phyloP scores from a whole-genome alignment of 345 rosid genomes.

The Aegle marmelos region DNA sequence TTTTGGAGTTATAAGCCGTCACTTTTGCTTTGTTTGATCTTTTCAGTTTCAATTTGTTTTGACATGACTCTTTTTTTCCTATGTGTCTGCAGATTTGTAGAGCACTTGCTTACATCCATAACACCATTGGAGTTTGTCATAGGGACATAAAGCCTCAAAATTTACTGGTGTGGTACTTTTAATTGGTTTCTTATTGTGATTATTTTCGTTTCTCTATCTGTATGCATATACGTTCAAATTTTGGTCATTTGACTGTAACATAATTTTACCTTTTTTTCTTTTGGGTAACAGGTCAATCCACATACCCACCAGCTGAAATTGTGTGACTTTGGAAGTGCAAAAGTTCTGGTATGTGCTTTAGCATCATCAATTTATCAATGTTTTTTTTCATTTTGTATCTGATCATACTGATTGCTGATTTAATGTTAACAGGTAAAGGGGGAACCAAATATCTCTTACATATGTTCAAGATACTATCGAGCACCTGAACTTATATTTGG shows the following conservation, averaged over 20 bases:
- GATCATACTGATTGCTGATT: constrained; percentile 7
- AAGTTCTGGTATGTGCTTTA: constrained; percentile 72
- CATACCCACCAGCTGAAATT: constrained; percentile 96
- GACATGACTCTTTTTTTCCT: constrained; percentile 7
- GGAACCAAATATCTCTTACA: constrained; percentile 92
- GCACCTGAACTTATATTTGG: constrained; percentile 99
- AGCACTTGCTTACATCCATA: constrained; percentile 87
- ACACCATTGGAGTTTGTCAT: constrained; percentile 85
- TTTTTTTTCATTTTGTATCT: neutral
- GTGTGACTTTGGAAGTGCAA: constrained; percentile 97
- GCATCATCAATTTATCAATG: neutral
- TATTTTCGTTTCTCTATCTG: neutral
- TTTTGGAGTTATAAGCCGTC: neutral
- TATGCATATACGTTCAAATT: neutral
- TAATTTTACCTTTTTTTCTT: neutral
- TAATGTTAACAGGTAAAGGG: constrained; percentile 75
- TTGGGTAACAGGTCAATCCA: constrained; percentile 69
- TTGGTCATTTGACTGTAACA: neutral
- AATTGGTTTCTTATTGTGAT: neutral
- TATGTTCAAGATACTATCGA: constrained; percentile 95
- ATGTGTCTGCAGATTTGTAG: constrained; percentile 65
- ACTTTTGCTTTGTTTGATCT: neutral
- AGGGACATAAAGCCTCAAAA: constrained; percentile 99
- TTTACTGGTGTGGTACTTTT: constrained; percentile 58
- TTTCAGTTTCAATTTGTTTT: neutral